phyloP scores from a whole-genome alignment of 2,329 filamentous ascomycete genomes.

The Cladophialophora yegresii region DNA sequence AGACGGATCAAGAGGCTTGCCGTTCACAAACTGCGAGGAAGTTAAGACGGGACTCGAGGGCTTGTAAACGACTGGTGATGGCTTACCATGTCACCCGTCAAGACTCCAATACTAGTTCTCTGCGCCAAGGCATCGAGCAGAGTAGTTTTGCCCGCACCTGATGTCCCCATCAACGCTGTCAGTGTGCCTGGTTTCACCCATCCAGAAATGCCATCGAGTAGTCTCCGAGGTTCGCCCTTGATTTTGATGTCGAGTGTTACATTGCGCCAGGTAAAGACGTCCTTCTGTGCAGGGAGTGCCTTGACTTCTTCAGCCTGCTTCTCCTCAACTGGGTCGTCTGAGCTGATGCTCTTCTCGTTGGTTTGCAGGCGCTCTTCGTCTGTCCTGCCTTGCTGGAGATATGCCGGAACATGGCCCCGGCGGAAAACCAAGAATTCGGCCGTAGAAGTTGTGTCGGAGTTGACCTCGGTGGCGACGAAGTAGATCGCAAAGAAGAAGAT shows the following conservation, averaged over 20 bases:
- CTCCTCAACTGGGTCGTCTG: constrained; percentile 51
- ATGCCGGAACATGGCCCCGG: constrained; percentile 63
- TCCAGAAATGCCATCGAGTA: constrained; percentile 58
- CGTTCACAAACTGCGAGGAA: constrained; percentile 56
- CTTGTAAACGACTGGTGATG: neutral
- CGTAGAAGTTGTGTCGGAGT: constrained; percentile 69
- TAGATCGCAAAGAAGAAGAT: constrained; percentile 65
- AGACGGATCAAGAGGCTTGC: constrained; percentile 56
- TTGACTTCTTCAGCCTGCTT: constrained; percentile 37
- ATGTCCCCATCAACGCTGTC: constrained; percentile 63
- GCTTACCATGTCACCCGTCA: constrained; percentile 62
- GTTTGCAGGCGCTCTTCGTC: constrained; percentile 30
- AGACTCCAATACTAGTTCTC: constrained; percentile 59
- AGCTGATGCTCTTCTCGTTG: constrained; percentile 32
- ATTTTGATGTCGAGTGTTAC: constrained; percentile 58
- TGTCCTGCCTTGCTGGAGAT: constrained; percentile 34
- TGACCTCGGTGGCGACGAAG: constrained; percentile 64
- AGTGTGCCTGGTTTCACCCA: constrained; percentile 60
- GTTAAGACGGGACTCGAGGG: constrained; percentile 2
- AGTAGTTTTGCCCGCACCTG: constrained; percentile 64
- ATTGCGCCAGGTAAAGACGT: constrained; percentile 56
- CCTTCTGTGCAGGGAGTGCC: constrained; percentile 42
- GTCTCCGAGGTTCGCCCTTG: constrained; percentile 59
- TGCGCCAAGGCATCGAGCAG: constrained; percentile 60
- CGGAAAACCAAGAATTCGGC: constrained; percentile 76